These are phyloP conservation scores for Fusarium protoensiforme DNA, from an alignment of 2,329 filamentous ascomycete genomes.

Conservation along the genomic window DNA sequence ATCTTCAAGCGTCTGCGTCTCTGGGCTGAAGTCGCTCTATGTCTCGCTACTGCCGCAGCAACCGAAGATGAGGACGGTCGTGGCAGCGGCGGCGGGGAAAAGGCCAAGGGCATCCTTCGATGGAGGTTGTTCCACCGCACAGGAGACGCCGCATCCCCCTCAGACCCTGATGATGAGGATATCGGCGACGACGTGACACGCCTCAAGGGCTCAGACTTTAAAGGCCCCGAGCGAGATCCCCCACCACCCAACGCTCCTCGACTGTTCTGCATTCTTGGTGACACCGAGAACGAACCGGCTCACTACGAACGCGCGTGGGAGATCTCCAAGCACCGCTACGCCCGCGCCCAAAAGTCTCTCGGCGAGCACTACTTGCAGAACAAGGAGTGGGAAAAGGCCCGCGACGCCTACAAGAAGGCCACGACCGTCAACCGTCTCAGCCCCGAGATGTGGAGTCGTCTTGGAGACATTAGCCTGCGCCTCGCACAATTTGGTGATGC, in stretches of 20 bases:
- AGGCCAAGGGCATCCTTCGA: conserved; percentile 80
- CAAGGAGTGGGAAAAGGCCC: conserved; percentile 75
- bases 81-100: conserved; percentile 75
- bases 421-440: conserved; percentile 84
- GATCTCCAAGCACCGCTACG: conserved; percentile 82
- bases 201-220: conserved; percentile 65
- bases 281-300: conserved; percentile 78
- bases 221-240: conserved; percentile 74
- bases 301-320: conserved; percentile 92
- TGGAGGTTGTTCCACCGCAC: conserved; percentile 81
- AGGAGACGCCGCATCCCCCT: conserved; percentile 43
- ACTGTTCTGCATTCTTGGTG: conserved; percentile 92
- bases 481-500: conserved; percentile 81
- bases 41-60: conserved; percentile 73
- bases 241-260: conserved; percentile 85
- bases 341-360: conserved; percentile 87
- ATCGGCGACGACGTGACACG: conserved; percentile 60
- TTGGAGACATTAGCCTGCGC: conserved; percentile 89
- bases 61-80: conserved; percentile 68
- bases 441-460: conserved; percentile 85
- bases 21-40: conserved; percentile 95
- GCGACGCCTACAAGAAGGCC: conserved; percentile 81
- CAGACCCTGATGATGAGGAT: conserved; percentile 63
- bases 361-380: conserved; percentile 79
- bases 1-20: conserved; percentile 94